Percentiles rank a stretch among this genome's conserved stretches.
Evolutionary conservation across 1,284 basidiomycete genomes (phyloP).

Genomic region (Apiotrichum veenhuisii): DNA sequence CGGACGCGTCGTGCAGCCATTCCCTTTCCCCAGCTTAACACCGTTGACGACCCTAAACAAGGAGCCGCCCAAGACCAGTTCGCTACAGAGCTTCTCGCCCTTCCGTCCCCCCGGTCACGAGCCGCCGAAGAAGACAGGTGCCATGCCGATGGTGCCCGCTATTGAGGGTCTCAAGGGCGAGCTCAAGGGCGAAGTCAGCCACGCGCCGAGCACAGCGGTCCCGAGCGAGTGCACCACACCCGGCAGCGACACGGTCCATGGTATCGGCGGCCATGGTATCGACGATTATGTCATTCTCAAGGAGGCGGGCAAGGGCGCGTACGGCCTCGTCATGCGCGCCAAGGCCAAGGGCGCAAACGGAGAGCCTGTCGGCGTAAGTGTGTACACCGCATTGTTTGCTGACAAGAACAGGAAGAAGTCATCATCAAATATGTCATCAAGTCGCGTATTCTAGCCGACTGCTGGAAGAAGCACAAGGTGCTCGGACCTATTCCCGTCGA

Average conservation of each 20-base stretch:
- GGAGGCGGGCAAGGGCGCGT: slow-evolving; percentile 93
- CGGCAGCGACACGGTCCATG: slow-evolving; percentile 39
- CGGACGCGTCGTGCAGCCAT: slow-evolving; percentile 46
- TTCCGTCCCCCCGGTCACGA: slow-evolving; percentile 33
- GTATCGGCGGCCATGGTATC: slow-evolving; percentile 47
- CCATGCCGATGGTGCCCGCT: slow-evolving; percentile 20
- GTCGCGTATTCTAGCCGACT: slow-evolving; percentile 94
- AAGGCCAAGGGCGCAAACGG: slow-evolving; percentile 73
- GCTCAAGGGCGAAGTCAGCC: slow-evolving; percentile 24
- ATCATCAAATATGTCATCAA: slow-evolving; percentile 99
- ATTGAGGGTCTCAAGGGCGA: slow-evolving; percentile 28
- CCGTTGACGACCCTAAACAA: slow-evolving; percentile 32
- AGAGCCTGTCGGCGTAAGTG: slow-evolving; percentile 67
- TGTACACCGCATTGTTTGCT: not conserved
- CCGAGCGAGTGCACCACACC: slow-evolving; percentile 45
- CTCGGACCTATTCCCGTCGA: slow-evolving; percentile 97
- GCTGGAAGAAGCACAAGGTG: slow-evolving; percentile 95
- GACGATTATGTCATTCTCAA: slow-evolving; percentile 63
- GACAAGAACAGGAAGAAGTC: slow-evolving; percentile 53
- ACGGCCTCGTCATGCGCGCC: slow-evolving; percentile 89
- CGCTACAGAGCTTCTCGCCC: slow-evolving; percentile 46
- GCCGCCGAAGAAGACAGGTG: slow-evolving; percentile 9
- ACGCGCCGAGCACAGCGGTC: slow-evolving; percentile 41
- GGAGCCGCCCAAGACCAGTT: not conserved
- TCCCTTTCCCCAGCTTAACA: slow-evolving; percentile 35